Evolutionary conservation across 371 early-diverging fungal genomes (phyloP).

Genomic region (Mortierella sp.): DNA sequence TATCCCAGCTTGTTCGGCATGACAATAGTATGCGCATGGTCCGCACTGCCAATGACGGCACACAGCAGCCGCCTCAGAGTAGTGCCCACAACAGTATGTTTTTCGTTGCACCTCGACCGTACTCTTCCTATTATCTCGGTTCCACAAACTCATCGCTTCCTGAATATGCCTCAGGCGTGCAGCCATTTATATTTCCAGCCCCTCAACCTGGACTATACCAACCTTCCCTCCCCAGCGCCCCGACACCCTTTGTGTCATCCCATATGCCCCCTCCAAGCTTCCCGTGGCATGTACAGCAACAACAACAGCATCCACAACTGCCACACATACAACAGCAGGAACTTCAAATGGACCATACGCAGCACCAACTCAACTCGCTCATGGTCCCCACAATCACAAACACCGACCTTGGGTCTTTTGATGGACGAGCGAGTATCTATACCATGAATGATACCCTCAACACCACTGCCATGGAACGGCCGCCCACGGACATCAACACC

Average conservation of each 20-base stretch:
- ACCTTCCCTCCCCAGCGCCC: background rate
- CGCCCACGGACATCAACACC: background rate
- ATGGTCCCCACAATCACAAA: background rate
- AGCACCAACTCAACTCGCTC: background rate
- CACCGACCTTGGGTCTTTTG: background rate
- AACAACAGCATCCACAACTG: conserved; percentile 7
- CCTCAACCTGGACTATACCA: too few species aligned
- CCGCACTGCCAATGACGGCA: background rate
- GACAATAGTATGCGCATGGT: background rate
- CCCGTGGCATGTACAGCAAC: background rate
- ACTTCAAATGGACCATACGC: background rate
- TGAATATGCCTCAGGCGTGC: background rate
- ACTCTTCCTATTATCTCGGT: too few species aligned
- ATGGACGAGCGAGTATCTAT: background rate
- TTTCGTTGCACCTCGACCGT: background rate
- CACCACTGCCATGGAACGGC: background rate
- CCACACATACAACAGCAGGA: background rate
- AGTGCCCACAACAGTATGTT: background rate
- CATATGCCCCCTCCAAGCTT: background rate
- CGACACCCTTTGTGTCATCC: background rate
- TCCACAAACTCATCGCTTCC: background rate
- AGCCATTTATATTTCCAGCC: background rate
- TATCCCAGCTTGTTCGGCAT: background rate
- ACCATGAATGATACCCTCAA: background rate
- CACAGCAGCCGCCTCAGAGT: background rate